phyloP scores from a whole-genome alignment of 2,329 filamentous ascomycete genomes.

The Botryotinia globosa region DNA sequence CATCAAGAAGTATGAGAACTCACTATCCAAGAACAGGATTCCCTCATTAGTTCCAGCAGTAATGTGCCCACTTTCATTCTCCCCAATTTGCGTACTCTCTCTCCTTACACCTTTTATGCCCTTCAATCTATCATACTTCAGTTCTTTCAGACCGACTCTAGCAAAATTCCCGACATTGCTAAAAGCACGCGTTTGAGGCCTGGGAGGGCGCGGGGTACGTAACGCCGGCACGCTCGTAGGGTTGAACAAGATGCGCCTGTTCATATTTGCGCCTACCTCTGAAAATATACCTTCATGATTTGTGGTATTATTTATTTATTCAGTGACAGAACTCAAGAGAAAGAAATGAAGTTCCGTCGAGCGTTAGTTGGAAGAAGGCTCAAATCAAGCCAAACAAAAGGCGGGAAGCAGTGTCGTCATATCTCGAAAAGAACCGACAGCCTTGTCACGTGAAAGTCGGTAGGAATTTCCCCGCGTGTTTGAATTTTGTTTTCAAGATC shows the following conservation, averaged over 20 bases:
- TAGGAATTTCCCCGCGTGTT: slow-evolving; percentile 15
- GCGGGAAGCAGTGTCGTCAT: slow-evolving; percentile 25
- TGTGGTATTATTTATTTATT: not conserved
- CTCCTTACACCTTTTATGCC: slow-evolving; percentile 36
- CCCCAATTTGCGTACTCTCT: slow-evolving; percentile 50
- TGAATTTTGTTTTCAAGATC: slow-evolving; percentile 5
- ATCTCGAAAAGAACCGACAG: slow-evolving; percentile 20
- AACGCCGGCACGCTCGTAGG: slow-evolving; percentile 39
- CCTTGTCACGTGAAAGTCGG: slow-evolving; percentile 14
- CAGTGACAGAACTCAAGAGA: not conserved
- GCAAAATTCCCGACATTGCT: slow-evolving; percentile 27
- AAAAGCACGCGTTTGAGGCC: slow-evolving; percentile 28
- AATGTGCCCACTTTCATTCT: slow-evolving; percentile 78
- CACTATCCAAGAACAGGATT: slow-evolving; percentile 87
- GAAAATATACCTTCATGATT: slow-evolving; percentile 14
- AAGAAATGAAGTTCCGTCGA: not conserved
- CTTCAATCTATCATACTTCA: slow-evolving; percentile 19
- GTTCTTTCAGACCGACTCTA: slow-evolving; percentile 21
- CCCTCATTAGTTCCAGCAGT: slow-evolving; percentile 71
- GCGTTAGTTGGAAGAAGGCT: not conserved
- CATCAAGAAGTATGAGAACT: slow-evolving; percentile 35
- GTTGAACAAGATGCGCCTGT: slow-evolving; percentile 37
- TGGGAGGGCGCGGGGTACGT: slow-evolving; percentile 30
- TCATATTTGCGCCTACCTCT: slow-evolving; percentile 27
- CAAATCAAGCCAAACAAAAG: slow-evolving; percentile 1